Conservation (phyloP, 2,329 filamentous ascomycete genomes). For the Alternaria atra region DNA sequence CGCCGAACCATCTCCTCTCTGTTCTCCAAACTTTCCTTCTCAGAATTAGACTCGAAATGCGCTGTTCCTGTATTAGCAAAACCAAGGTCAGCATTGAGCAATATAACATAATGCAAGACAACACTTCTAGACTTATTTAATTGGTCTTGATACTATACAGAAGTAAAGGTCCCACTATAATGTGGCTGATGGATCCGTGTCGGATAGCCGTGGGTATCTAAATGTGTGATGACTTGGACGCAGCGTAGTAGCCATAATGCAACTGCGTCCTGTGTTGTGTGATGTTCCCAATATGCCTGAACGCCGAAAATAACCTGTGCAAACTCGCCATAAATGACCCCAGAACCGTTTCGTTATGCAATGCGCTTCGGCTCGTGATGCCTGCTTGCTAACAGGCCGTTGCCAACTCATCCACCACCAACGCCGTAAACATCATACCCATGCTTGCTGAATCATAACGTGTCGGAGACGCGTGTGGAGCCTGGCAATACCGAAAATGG, state of each 20-base stretch:
- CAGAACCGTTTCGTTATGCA: background rate
- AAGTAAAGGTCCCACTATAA: constrained; percentile 8
- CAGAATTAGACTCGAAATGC: constrained; percentile 36
- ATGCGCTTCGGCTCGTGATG: background rate
- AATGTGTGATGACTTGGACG: constrained; percentile 27
- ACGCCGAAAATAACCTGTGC: constrained; percentile 16
- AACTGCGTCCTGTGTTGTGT: constrained; percentile 1
- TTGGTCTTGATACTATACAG: background rate
- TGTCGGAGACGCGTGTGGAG: background rate
- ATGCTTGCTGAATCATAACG: background rate
- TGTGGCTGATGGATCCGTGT: constrained; percentile 8
- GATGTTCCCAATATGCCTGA: constrained; percentile 14
- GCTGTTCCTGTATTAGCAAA: constrained; percentile 29
- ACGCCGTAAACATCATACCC: constrained; percentile 4
- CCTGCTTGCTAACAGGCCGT: background rate
- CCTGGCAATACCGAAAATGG: background rate
- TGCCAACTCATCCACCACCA: background rate
- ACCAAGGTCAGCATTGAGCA: constrained; percentile 30
- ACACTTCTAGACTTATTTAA: background rate
- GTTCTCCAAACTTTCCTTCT: background rate
- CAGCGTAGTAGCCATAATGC: constrained; percentile 24
- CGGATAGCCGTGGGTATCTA: constrained; percentile 37
- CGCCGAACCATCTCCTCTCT: background rate
- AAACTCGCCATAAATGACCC: background rate
- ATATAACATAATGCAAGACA: constrained; percentile 17